Base-by-base conservation (phyloP, 2,329 filamentous ascomycete species). In the Pestalotiopsis sp. region DNA sequence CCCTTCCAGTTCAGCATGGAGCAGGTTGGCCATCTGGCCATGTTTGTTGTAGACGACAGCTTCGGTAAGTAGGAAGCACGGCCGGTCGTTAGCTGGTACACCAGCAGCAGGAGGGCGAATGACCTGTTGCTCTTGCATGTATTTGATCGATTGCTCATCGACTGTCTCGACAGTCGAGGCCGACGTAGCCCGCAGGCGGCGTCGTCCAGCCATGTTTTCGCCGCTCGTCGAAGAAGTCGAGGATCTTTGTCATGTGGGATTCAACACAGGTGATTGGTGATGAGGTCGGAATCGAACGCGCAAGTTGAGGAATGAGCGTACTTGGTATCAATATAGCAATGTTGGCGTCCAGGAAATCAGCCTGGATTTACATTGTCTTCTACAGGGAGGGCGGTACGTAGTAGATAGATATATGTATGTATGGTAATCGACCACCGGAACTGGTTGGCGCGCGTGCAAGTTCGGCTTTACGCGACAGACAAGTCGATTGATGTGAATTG, bases 41-140 rank as follows among this genome's bases (percentile, higher is more conserved):
- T 90, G 83, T 61, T 80, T 83, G 63, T 82, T 80, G 70, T 87
- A 85, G n/a, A 93, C 84, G 20, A 87, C 83, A 49, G 87, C 90
- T 75, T 92, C 85, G 64, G 77, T 83, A 57, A 94, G 82, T 5
- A 88, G 81, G 75, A 92, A 92, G 63, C 85, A 85, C 3, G 90
- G 88, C 84, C 89, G 92, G 17, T 88, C 79, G 72, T 88, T 82
- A 13, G 80, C 76, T 66, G 83, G 77, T 13, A 78, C 69, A 56
- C 82, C 73, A 49, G 80, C 65, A 66, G 73, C 52, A 36, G 73
- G 71, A 0, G 79, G 76, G 68, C 81, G 82, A 9, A 85, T 76
- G 1, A 85, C 68, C 1, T 75, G 70, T 4, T 71, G 70, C 68
- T 84, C 82, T 40, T 75, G 76, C 27, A 74, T 70, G 69, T 79